These are phyloP conservation scores for Calendula officinalis DNA, from an alignment of 129 eudicot genomes.

Conservation along the genomic window DNA sequence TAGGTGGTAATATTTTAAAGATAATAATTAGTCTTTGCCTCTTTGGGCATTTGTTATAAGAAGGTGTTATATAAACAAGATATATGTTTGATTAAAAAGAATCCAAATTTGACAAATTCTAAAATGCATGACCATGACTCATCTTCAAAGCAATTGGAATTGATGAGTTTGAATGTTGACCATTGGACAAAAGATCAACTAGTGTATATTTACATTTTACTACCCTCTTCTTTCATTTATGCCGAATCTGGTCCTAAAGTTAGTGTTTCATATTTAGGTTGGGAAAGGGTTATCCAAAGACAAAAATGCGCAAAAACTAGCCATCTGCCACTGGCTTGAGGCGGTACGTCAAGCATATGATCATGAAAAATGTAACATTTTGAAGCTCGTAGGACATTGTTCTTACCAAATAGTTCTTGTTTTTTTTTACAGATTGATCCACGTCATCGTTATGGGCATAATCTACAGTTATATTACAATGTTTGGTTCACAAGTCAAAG, in stretches of 20 bases:
- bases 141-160: slow-evolving; percentile 18
- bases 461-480: slow-evolving; percentile 60
- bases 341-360: slow-evolving; percentile 52
- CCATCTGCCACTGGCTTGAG: slow-evolving; percentile 90
- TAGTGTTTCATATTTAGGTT: slow-evolving; percentile 40
- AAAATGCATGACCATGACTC: slow-evolving; percentile 20
- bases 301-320: slow-evolving; percentile 73
- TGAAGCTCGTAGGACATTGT: too few relatives aligned
- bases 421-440: slow-evolving; percentile 61
- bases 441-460: slow-evolving; percentile 82
- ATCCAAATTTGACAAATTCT: slow-evolving; percentile 32
- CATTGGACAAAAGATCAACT: slow-evolving; percentile 2
- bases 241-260: not conserved
- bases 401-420: too few relatives aligned
- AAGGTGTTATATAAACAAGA: not conserved
- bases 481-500: slow-evolving; percentile 68
- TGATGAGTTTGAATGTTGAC: slow-evolving; percentile 35
- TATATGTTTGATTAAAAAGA: not conserved
- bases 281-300: slow-evolving; percentile 82
- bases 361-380: too few relatives aligned
- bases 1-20: not conserved
- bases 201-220: not conserved
- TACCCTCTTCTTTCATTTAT: slow-evolving; percentile 16
- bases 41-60: not conserved
- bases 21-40: not conserved